These are phyloP conservation scores for Trichoderma hamatum DNA, from an alignment of 2,329 filamentous ascomycete species.

Conservation along the genomic window DNA sequence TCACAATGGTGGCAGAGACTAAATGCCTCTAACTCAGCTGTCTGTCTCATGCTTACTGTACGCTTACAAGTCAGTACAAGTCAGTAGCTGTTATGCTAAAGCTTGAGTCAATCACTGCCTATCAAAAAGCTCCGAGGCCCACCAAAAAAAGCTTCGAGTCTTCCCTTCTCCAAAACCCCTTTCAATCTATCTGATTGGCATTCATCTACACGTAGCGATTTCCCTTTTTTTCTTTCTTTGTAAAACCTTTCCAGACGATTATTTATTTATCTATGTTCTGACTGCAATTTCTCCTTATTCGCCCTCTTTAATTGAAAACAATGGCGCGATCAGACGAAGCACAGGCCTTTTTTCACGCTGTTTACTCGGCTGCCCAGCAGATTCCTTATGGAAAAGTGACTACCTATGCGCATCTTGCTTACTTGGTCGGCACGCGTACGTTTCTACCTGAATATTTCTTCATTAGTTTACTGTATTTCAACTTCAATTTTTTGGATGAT, in stretches of 20 bases:
- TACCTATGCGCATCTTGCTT: constrained; percentile 81
- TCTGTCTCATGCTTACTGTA: background rate
- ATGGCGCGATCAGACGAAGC: constrained; percentile 75
- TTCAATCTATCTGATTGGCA: background rate
- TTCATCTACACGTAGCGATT: background rate
- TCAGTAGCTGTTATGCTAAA: background rate
- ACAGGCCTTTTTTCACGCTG: constrained; percentile 71
- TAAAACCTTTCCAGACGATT: background rate
- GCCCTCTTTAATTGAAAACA: fast-evolving
- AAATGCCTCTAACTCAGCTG: background rate
- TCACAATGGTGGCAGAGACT: background rate
- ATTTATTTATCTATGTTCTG: background rate
- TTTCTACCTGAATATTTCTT: constrained; percentile 30
- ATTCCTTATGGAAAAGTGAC: constrained; percentile 84
- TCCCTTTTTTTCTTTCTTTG: background rate
- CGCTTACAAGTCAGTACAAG: background rate
- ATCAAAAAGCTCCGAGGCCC: background rate
- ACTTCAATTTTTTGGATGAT: background rate
- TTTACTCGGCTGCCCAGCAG: constrained; percentile 83
- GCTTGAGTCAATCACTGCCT: background rate
- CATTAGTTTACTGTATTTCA: background rate
- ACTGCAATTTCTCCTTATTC: background rate
- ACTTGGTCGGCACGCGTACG: constrained; percentile 72
- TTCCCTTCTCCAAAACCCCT: background rate
- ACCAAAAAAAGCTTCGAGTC: background rate